Percentiles rank a stretch among this genome's conserved stretches.
phyloP scores from a whole-genome alignment of 768 basidiomycete species.

The Tephrocybe sp. region DNA sequence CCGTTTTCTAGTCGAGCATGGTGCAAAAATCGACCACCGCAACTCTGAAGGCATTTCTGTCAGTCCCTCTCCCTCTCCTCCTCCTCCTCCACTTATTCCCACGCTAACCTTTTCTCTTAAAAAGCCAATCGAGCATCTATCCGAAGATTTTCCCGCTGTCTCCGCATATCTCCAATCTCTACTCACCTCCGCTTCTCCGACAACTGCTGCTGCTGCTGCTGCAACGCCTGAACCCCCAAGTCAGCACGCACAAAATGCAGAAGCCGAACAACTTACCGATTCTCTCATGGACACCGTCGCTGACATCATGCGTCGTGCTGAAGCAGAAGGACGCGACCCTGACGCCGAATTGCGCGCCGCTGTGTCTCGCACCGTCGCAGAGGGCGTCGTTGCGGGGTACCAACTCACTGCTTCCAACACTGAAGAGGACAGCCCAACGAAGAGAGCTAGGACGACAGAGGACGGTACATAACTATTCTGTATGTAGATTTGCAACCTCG shows the following conservation, averaged over 20 bases:
- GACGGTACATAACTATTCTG: not conserved
- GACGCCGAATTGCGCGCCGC: slow-evolving; percentile 63
- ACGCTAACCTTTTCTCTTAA: slow-evolving; percentile 8
- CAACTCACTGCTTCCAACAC: slow-evolving; percentile 37
- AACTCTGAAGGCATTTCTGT: slow-evolving; percentile 81
- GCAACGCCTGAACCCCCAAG: slow-evolving; percentile 37
- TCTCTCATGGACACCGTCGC: slow-evolving; percentile 63
- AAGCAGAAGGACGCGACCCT: slow-evolving; percentile 60
- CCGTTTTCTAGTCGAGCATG: slow-evolving; percentile 72
- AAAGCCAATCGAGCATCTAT: slow-evolving; percentile 73
- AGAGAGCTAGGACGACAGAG: slow-evolving; percentile 26
- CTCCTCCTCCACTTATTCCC: slow-evolving; percentile 2
- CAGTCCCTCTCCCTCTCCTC: slow-evolving; percentile 26
- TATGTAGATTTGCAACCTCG: not conserved
- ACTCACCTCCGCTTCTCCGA: slow-evolving; percentile 18
- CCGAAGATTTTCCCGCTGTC: slow-evolving; percentile 69
- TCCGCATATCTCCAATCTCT: slow-evolving; percentile 56
- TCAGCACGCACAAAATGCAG: slow-evolving; percentile 64
- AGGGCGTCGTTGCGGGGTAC: slow-evolving; percentile 63
- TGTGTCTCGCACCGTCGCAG: slow-evolving; percentile 64
- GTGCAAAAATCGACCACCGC: slow-evolving; percentile 57
- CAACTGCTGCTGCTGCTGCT: slow-evolving; percentile 17
- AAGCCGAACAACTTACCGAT: slow-evolving; percentile 68
- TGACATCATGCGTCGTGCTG: slow-evolving; percentile 56
- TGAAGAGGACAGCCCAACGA: slow-evolving; percentile 31